These are phyloP conservation scores for Fusarium keratoplasticum DNA, from an alignment of 2,329 filamentous ascomycete species.

Conservation along the genomic window DNA sequence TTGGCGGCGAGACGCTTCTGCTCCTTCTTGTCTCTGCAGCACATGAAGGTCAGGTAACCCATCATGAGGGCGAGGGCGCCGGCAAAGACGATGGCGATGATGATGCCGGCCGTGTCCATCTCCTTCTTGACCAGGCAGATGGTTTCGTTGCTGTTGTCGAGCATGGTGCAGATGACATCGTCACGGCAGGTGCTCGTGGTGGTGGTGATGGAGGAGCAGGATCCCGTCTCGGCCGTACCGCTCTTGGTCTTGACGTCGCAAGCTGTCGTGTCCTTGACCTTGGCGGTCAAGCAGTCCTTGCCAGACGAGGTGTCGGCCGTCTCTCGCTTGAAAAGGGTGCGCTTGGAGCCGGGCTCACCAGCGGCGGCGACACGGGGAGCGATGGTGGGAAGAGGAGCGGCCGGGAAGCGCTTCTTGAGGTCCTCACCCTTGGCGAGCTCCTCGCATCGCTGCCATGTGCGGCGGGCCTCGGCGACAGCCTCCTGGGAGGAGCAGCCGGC, in stretches of 20 bases:
- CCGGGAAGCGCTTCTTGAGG: conserved; percentile 46
- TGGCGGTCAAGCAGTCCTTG: conserved; percentile 51
- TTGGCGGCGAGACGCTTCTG: conserved; percentile 58
- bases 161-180: conserved; percentile 57
- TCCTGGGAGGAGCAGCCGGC: conserved; percentile 51
- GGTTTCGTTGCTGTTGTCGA: conserved; percentile 50
- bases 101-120: conserved; percentile 58
- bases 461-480: conserved; percentile 46
- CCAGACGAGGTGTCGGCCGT: conserved; percentile 31
- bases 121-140: conserved; percentile 57
- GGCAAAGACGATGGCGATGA: conserved; percentile 62
- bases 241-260: conserved; percentile 56
- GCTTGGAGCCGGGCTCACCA: conserved; percentile 16
- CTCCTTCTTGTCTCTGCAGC: conserved; percentile 61
- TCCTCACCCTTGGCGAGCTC: conserved; percentile 42
- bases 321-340: conserved; percentile 25
- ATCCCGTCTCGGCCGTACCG: conserved; percentile 48
- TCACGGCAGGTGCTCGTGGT: conserved; percentile 55
- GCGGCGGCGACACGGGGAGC: conserved; percentile 31
- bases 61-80: conserved; percentile 53
- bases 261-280: conserved; percentile 42
- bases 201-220: conserved; percentile 54
- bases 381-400: conserved; percentile 33
- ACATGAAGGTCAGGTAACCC: conserved; percentile 60
- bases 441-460: conserved; percentile 49